Percentiles rank a stretch among this genome's conserved stretches.
phyloP scores from a whole-genome alignment of 257 asterid genomes.

The Solanum clarkiae region DNA sequence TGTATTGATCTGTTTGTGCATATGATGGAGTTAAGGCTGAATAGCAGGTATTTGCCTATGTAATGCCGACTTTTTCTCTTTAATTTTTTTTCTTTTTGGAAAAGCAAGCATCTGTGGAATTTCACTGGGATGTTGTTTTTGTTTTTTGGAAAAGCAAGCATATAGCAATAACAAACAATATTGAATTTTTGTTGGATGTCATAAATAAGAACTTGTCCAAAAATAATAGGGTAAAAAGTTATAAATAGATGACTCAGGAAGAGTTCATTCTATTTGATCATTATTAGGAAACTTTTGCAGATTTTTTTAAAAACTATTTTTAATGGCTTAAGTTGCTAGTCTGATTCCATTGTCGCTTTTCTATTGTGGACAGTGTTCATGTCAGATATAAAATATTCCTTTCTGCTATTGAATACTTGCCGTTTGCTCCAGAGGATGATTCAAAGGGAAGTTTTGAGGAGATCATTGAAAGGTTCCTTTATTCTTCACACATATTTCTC shows the following conservation, averaged over 20 bases:
- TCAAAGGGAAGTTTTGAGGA: slow-evolving; percentile 87
- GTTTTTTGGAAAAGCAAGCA: background rate
- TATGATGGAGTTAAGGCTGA: slow-evolving; percentile 97
- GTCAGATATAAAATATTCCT: slow-evolving; percentile 82
- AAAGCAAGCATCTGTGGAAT: background rate
- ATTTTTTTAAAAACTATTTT: background rate
- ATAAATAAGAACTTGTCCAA: background rate
- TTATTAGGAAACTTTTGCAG: background rate
- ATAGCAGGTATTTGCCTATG: slow-evolving; percentile 61
- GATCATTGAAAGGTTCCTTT: slow-evolving; percentile 70
- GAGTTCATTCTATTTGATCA: background rate
- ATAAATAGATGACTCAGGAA: background rate
- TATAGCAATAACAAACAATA: background rate
- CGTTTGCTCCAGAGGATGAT: slow-evolving; percentile 60
- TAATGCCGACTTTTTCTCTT: background rate
- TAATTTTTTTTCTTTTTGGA: background rate
- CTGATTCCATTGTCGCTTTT: background rate
- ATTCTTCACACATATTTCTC: slow-evolving; percentile 3
- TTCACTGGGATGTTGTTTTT: background rate
- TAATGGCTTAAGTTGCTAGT: background rate
- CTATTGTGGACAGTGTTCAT: slow-evolving; percentile 48
- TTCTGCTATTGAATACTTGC: slow-evolving; percentile 81
- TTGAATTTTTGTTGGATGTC: background rate
- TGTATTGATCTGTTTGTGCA: slow-evolving; percentile 93
- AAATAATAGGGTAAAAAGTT: background rate